A percentile compares a stretch with the other conserved stretches of the same genome.
These are phyloP conservation scores for Fusarium citri DNA, from an alignment of 2,329 filamentous ascomycete genomes.

Conservation along the genomic window DNA sequence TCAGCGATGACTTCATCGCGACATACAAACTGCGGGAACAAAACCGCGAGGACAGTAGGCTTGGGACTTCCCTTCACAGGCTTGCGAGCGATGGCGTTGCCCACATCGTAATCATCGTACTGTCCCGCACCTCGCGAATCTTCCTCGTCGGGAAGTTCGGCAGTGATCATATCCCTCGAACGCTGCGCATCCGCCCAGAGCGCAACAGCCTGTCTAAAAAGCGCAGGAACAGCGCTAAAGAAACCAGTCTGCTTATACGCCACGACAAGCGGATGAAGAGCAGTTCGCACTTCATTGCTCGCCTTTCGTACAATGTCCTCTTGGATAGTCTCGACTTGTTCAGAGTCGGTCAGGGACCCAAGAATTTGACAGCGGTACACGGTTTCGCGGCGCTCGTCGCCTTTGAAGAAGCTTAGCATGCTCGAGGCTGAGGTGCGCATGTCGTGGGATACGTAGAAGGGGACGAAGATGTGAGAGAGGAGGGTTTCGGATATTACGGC, in stretches of 20 bases:
- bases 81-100: constrained; percentile 17
- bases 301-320: constrained; percentile 45
- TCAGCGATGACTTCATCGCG: constrained; percentile 42
- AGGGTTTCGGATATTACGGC: constrained; percentile 43
- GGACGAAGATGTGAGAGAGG: constrained; percentile 44
- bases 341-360: constrained; percentile 32
- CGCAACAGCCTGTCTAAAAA: constrained; percentile 43
- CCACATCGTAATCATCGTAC: constrained; percentile 37
- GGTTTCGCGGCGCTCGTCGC: constrained; percentile 41
- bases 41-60: constrained; percentile 15
- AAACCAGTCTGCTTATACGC: constrained; percentile 44
- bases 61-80: constrained; percentile 14
- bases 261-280: constrained; percentile 37
- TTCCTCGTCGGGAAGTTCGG: constrained; percentile 39
- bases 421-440: constrained; percentile 27
- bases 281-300: constrained; percentile 41
- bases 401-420: constrained; percentile 43
- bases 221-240: constrained; percentile 36
- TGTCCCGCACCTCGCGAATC: constrained; percentile 33
- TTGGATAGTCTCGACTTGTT: constrained; percentile 31
- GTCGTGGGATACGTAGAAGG: constrained; percentile 44
- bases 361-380: constrained; percentile 48
- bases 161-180: constrained; percentile 42
- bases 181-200: constrained; percentile 45
- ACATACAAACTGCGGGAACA: constrained; percentile 46